Base-by-base conservation (phyloP, 805 yeast species). In the Candida pseudofarinosa region DNA sequence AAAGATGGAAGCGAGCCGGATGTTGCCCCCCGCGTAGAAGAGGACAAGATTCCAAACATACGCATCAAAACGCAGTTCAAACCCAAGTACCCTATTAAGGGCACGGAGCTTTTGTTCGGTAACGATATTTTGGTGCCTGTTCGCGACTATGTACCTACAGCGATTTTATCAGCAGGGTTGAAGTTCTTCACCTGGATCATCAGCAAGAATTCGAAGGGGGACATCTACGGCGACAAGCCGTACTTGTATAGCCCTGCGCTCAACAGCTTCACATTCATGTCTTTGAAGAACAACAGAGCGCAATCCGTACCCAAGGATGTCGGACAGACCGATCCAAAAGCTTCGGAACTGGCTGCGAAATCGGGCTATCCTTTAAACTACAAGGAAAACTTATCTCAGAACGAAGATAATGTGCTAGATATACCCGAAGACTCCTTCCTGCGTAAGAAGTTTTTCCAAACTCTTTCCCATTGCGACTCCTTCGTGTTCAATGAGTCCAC, bases 201-300 rank as follows among this genome's bases (percentile, higher is more conserved):
- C 37, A 85, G 80, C 55, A 81, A 83, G n/a, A 77, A 83, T 17
- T 78, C 81, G 7, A 75, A 71, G 26, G 85, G 83, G 3, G 88
- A 83, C 51, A 59, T 79, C 3, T 79, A 79, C 52, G 63, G 65
- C 28, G 85, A 81, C 35, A 68, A 71, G 50, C 89, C 89, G 1
- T 83, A 63, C 53, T 57, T 83, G 12, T 83, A 81, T 49, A 87
- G 88, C 1, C 71, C 76, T 35, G 83, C 79, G 0, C 59, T 81
- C 45, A 73, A 80, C 39, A 76, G 83, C 40, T 74, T 83, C 53
- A 79, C 80, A 16, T 67, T 62, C 35, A 60, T 82, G 33, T 59
- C 68, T 4, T 60, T 58, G 16, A 49, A 47, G n/a, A 42, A 55
- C 18, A 41, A 40, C 12, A 54, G 54, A 12, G 38, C 44, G 18